These are phyloP conservation scores for Tricholoma furcatifolium DNA, from an alignment of 768 basidiomycete genomes.

Conservation along the genomic window DNA sequence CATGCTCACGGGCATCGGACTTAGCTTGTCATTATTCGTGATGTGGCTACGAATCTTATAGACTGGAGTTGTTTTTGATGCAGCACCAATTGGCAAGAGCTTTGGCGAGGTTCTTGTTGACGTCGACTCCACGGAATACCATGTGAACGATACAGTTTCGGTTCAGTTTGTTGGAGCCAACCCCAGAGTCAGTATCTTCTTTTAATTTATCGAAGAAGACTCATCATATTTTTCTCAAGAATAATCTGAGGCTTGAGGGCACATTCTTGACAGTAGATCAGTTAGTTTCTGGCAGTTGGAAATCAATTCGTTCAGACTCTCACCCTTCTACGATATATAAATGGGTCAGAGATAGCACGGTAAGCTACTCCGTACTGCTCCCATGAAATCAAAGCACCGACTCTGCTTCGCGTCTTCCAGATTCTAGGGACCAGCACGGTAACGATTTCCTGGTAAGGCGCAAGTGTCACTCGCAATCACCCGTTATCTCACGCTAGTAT, in stretches of 20 bases:
- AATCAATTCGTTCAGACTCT: conserved; percentile 64
- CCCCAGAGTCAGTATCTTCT: conserved; percentile 53
- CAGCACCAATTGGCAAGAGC: conserved; percentile 48
- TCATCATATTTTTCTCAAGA: conserved; percentile 38
- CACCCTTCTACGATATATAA: conserved; percentile 72
- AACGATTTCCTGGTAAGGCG: conserved; percentile 59
- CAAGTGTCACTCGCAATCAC: background rate
- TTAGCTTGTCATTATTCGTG: conserved; percentile 4
- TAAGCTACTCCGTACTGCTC: conserved; percentile 26
- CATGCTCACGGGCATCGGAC: background rate
- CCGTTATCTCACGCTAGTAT: conserved; percentile 7
- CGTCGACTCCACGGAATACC: conserved; percentile 50
- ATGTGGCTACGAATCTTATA: conserved; percentile 24
- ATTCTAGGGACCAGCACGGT: conserved; percentile 63
- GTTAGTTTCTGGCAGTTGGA: conserved; percentile 49
- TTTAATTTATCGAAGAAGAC: background rate
- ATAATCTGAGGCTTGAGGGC: conserved; percentile 71
- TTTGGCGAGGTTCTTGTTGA: conserved; percentile 66
- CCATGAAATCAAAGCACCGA: background rate
- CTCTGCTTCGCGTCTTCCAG: conserved; percentile 27
- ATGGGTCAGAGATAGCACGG: conserved; percentile 60
- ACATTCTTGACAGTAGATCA: conserved; percentile 73
- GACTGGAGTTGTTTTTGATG: conserved; percentile 64
- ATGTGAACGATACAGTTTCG: conserved; percentile 54
- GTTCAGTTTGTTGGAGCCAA: conserved; percentile 75